Base-by-base conservation (phyloP, 768 basidiomycete species). In the Pisolithus orientalis region DNA sequence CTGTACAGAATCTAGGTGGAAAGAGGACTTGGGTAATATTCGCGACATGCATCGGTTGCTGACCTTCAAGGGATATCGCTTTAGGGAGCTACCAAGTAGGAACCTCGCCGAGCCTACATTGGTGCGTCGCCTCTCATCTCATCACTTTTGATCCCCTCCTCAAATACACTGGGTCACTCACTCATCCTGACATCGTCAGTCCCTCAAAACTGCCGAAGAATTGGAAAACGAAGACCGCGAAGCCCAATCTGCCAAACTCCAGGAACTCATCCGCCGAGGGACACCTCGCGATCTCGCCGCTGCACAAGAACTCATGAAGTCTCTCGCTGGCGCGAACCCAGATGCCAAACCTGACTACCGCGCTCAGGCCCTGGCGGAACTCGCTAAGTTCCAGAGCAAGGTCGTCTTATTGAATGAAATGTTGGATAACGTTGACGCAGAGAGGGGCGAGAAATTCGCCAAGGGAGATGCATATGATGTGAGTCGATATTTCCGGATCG, bases 231-330 rank as follows among this genome's bases (percentile, higher is more conserved):
- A 98, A 65, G 96, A 99, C 65, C 80, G 96, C 11, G 85, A 84
- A 54, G 96, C 95, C 0, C 95, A 99, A 65, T 85, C 87, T 0
- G 96, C 96, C 0, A 98, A 99, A 74, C 77, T 99, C n/a, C 96
- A 99, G 70, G 96, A 99, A 66, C 82, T 98, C 38, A 97, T 99
- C 53, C 83, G 96, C 44, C 76, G 96, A 51, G 96, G 95, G 13
- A 95, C 95, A 17, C 96, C 96, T 0, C 82, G 92, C 58, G 96
- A 99, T 70, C 80, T 99, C 1, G 89, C 87, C 1, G 91, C 88
- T 5, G 96, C 96, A 11, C 94, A 99, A 63, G 94, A 99, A 62
- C 77, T 99, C 32, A 98, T 99, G 94, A 98, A 98, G 66, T 72
- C 83, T 0, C 78, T 99, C 44, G 88, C 95, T 5, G 95, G 96